Evolutionary conservation across 768 basidiomycete species (phyloP), one percentile per base, ranked within the genome.

Genomic region (Kwoniella europaea): DNA sequence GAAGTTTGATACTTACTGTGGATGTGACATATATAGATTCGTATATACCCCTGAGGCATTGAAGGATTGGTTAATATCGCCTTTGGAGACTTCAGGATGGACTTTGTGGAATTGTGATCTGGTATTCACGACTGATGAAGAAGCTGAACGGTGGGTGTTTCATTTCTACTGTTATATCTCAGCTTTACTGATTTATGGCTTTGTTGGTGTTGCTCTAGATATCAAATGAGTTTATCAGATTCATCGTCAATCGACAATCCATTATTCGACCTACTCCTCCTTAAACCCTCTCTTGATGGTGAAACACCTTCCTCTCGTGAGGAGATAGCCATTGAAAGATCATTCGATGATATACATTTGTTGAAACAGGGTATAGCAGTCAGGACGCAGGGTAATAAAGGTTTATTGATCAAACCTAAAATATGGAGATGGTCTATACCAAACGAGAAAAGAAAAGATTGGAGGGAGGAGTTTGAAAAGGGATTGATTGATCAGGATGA

Each of bases 11-110:
- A 2, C 13, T 12, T 5, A 58, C 10, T 10, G 54, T 24, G 54
- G 6, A 6, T 55, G 46, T 57, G 24, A 46, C 35, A 22, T 3
- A 18, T 54, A 9, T 44, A 72, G 71, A 52, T 35, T 73, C 56
- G 65, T 66, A 52, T 73, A 69, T 52, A 18, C 54, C 20, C 64
- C 57, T 7, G 59, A 73, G n/a, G 64, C 63, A 41, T 44, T 73
- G 7, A 44, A 54, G 5, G 59, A 55, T 20, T 73, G 68, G 68
- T 50, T 73, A 20, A 27, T 27, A 10, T n/a, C 50, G 6, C 63
- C 63, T 46, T 35, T 56, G 12, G 60, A 69, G 18, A 35, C n/a
- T 35, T 16, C 10, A 12, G 29, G 27, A 3, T n/a, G 63, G 29
- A 50, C 55, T 1, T 42, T 70, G 3, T 70, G 69, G 69, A 54